These are phyloP conservation scores for Simplicillium aogashimaense DNA, from an alignment of 2,329 filamentous ascomycete genomes.

Conservation along the genomic window DNA sequence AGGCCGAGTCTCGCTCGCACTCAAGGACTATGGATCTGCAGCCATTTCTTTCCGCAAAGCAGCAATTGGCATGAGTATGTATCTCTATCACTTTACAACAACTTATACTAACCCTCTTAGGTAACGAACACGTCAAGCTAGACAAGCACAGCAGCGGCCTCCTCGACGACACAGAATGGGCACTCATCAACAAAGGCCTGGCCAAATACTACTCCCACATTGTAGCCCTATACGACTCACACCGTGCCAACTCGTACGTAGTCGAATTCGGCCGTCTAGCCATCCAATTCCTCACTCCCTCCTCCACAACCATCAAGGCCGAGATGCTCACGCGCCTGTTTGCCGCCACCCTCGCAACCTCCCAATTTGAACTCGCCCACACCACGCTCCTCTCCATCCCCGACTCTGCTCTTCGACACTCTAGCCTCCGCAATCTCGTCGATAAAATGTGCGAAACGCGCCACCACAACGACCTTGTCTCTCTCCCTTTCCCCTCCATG, in stretches of 20 bases:
- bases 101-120: conserved; percentile 24
- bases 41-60: conserved; percentile 72
- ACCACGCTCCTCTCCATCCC: conserved; percentile 65
- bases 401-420: conserved; percentile 60
- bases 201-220: conserved; percentile 83
- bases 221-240: conserved; percentile 68
- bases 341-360: conserved; percentile 67
- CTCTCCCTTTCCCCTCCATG: conserved; percentile 69
- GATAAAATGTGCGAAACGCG: conserved; percentile 60
- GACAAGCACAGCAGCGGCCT: conserved; percentile 54
- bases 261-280: conserved; percentile 74
- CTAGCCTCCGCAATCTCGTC: conserved; percentile 60
- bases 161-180: conserved; percentile 67
- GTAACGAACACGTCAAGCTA: conserved; percentile 32
- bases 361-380: conserved; percentile 75
- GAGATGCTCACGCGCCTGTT: conserved; percentile 81
- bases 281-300: conserved; percentile 45
- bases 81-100: not conserved
- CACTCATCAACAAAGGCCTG: conserved; percentile 59
- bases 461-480: conserved; percentile 57
- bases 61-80: conserved; percentile 71
- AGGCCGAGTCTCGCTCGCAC: conserved; percentile 65
- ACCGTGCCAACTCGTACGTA: conserved; percentile 68
- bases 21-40: conserved; percentile 65
- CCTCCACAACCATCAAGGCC: conserved; percentile 37